phyloP scores from a whole-genome alignment of 1,139 yeast genomes.

The Yamadazyma buinensis region DNA sequence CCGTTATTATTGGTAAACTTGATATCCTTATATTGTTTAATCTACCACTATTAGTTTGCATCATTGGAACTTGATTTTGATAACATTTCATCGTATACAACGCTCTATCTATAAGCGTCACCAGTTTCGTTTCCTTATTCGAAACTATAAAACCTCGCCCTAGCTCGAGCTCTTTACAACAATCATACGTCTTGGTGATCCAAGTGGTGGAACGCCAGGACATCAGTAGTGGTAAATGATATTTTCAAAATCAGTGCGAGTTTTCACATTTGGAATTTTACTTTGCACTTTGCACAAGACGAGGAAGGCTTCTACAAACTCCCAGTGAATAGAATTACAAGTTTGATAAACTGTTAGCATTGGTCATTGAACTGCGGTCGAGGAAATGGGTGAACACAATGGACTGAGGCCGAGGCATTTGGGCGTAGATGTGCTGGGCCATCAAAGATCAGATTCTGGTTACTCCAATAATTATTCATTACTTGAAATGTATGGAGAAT shows the following conservation, averaged over 20 bases:
- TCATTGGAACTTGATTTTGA: slow-evolving; percentile 35
- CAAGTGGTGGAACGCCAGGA: slow-evolving; percentile 35
- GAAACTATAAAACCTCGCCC: slow-evolving; percentile 36
- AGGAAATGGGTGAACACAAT: background rate
- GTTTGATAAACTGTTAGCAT: too few relatives aligned
- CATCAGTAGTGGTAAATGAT: too few relatives aligned
- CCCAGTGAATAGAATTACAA: too few relatives aligned
- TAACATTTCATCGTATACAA: slow-evolving; percentile 37
- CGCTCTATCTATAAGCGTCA: slow-evolving; percentile 21
- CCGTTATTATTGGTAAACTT: slow-evolving; percentile 36
- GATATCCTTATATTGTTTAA: slow-evolving; percentile 23
- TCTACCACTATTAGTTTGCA: slow-evolving; percentile 37
- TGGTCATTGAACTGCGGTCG: background rate
- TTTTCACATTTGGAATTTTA: too few relatives aligned
- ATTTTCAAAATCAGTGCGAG: too few relatives aligned
- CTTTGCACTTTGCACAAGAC: too few relatives aligned
- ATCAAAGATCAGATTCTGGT: slow-evolving; percentile 27
- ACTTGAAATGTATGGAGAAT: slow-evolving; percentile 23
- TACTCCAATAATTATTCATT: slow-evolving; percentile 35
- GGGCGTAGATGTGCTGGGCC: slow-evolving; percentile 10
- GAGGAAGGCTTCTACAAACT: too few relatives aligned
- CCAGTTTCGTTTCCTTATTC: slow-evolving; percentile 15
- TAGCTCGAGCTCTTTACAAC: slow-evolving; percentile 29
- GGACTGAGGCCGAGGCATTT: too few relatives aligned
- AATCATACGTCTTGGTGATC: slow-evolving; percentile 24